Conservation (phyloP, 2,329 filamentous ascomycete species). For the Decorospora gaudefroyi region DNA sequence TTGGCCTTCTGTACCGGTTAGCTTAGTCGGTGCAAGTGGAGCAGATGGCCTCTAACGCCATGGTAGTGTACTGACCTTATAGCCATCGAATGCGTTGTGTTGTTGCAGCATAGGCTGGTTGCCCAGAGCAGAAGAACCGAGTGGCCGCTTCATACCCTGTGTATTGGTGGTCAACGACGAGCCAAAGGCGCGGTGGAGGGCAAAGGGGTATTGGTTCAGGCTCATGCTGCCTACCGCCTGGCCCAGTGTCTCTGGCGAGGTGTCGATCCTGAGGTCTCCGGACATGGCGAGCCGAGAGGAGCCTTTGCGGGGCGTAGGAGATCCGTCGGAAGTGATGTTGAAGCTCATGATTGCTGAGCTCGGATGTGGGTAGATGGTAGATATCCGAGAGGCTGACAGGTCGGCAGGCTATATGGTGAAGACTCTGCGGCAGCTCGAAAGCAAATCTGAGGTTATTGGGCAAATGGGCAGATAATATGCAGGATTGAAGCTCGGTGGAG, state of each 20-base stretch:
- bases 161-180: conserved; percentile 42
- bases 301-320: conserved; percentile 49
- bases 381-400: conserved; percentile 39
- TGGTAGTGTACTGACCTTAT: conserved; percentile 38
- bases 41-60: not conserved
- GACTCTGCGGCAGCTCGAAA: conserved; percentile 4
- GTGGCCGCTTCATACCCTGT: conserved; percentile 49
- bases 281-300: conserved; percentile 34
- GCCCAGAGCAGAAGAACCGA: conserved; percentile 45
- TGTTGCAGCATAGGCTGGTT: conserved; percentile 35
- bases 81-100: conserved; percentile 28
- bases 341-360: conserved; percentile 40
- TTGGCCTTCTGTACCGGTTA: conserved; percentile 55
- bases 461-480: conserved; percentile 46
- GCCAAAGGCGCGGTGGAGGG: conserved; percentile 25
- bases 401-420: conserved; percentile 8
- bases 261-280: conserved; percentile 41
- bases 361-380: conserved; percentile 35
- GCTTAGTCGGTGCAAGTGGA: conserved; percentile 12
- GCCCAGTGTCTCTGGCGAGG: conserved; percentile 43
- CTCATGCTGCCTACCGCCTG: conserved; percentile 40
- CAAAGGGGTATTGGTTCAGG: conserved; percentile 28
- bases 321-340: conserved; percentile 50
- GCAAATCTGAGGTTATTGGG: conserved; percentile 28
- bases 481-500: conserved; percentile 32